Percentiles rank a stretch among this genome's conserved stretches.
These are phyloP conservation scores for Atkinsonella hypoxylon DNA, from an alignment of 2,329 filamentous ascomycete genomes.

Conservation along the genomic window DNA sequence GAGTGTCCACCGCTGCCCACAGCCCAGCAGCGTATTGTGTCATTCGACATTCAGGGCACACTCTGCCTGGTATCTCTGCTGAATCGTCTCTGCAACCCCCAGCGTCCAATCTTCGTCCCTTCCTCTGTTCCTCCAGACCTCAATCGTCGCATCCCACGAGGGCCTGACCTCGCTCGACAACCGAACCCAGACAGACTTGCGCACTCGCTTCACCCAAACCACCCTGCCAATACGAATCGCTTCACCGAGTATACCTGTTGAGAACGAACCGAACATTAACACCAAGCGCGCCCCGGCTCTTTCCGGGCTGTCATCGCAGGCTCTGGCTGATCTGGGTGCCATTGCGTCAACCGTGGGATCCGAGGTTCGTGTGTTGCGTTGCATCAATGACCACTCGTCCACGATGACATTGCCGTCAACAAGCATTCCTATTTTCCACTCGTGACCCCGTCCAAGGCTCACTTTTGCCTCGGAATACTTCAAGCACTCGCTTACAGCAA, in stretches of 20 bases:
- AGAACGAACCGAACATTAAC: neutral
- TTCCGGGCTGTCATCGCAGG: neutral
- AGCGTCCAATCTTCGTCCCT: slow-evolving; percentile 5
- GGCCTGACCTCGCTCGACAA: neutral
- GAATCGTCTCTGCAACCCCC: neutral
- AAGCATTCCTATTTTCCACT: slow-evolving; percentile 10
- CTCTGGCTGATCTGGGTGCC: neutral
- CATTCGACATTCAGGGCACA: slow-evolving; percentile 7
- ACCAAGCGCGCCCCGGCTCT: neutral
- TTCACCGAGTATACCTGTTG: neutral
- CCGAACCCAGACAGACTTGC: neutral
- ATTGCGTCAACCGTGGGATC: slow-evolving; percentile 4
- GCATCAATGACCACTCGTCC: slow-evolving; percentile 22
- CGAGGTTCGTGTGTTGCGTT: slow-evolving; percentile 11
- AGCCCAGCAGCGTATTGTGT: slow-evolving; percentile 7
- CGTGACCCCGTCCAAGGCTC: slow-evolving; percentile 18
- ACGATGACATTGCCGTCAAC: slow-evolving; percentile 18
- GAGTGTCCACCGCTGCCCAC: slow-evolving; percentile 7
- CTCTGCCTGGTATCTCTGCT: slow-evolving; percentile 4
- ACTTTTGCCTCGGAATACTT: slow-evolving; percentile 16
- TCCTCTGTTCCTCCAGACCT: neutral
- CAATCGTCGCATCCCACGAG: neutral
- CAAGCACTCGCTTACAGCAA: slow-evolving; percentile 16
- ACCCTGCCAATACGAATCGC: neutral
- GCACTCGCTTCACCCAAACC: neutral